These are phyloP conservation scores for Rhizopogon vinicolor DNA, from an alignment of 768 basidiomycete genomes.

Conservation along the genomic window DNA sequence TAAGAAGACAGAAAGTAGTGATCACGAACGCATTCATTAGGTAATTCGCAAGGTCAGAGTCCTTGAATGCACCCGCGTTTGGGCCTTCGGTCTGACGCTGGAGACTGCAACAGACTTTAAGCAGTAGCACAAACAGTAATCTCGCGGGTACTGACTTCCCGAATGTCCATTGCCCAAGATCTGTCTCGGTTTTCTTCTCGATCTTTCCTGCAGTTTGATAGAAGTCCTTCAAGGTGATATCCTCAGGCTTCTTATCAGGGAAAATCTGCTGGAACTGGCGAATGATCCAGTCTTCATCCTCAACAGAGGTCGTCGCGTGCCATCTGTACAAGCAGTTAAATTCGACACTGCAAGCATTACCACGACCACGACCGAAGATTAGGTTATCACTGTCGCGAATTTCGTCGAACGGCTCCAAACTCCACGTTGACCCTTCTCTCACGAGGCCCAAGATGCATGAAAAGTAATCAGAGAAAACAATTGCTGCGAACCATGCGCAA, in stretches of 20 bases:
- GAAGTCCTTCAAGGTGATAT: constrained; percentile 48
- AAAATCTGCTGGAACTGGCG: constrained; percentile 51
- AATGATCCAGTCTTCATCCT: constrained; percentile 69
- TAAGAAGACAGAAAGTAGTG: not conserved
- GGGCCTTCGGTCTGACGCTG: constrained; percentile 51
- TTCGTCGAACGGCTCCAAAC: constrained; percentile 71
- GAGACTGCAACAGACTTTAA: constrained; percentile 34
- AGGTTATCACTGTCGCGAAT: constrained; percentile 58
- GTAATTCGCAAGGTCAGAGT: constrained; percentile 63
- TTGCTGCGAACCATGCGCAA: constrained; percentile 72
- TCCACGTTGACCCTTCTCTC: constrained; percentile 73
- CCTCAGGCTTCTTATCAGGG: constrained; percentile 43
- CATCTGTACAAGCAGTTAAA: constrained; percentile 87
- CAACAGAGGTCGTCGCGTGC: constrained; percentile 75
- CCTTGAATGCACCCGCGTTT: constrained; percentile 43
- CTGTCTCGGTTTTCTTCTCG: constrained; percentile 33
- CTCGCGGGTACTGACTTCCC: constrained; percentile 39
- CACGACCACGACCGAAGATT: constrained; percentile 72
- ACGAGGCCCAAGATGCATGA: constrained; percentile 76
- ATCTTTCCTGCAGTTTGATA: constrained; percentile 37
- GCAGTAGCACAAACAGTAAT: not conserved
- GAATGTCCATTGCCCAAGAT: constrained; percentile 62
- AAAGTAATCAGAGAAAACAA: constrained; percentile 81
- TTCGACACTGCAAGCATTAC: constrained; percentile 83
- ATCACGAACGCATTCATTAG: constrained; percentile 61